Base-by-base conservation (phyloP, 108 stramenopile species). In the Cyclotella cryptica region DNA sequence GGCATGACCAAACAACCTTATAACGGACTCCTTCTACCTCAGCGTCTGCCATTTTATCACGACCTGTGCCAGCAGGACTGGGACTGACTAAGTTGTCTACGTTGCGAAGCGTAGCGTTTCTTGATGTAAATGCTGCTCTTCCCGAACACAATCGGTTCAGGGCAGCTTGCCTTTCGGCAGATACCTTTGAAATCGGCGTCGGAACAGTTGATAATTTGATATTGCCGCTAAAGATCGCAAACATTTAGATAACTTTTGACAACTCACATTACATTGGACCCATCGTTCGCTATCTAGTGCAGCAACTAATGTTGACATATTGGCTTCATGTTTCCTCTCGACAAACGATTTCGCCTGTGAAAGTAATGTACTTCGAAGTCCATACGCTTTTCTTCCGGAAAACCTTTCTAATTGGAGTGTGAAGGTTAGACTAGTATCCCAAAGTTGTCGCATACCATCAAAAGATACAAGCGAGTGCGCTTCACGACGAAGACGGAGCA, bases 251-350 rank as follows among this genome's bases (percentile, higher is more conserved):
- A 35, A 29, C 10, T 18, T 55, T 30, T 18, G 24, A 61, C 1
- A 52, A 72, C 88, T 77, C 62, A 93, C 98, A 78, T 94, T 95
- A 70, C 92, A 96, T 71, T 97, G 92, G 18, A 85, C 79, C 97
- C 97, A 98, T 60, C 90, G 87, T 83, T 98, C 97, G 24, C 93
- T 89, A 80, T 98, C 97, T n/a, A 98, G 80, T 3, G 95, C 91
- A 19, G 92, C 89, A 12, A 89, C 93, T 59, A 96, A 70, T 10
- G 84, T 75, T 61, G 92, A 87, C 93, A 97, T 98, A 66, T 96
- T 95, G 28, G 87, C 83, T 80, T 97, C 95, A 73, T 98, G 97
- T 65, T 86, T 87, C 52, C 93, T 72, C 70, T 97, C 96, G n/a
- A 98, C 85, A 78, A 96, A 98, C 3, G 90, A 88, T 80, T 96